Evolutionary conservation across 768 basidiomycete genomes (phyloP).

Genomic region (Mycena alexandri): DNA sequence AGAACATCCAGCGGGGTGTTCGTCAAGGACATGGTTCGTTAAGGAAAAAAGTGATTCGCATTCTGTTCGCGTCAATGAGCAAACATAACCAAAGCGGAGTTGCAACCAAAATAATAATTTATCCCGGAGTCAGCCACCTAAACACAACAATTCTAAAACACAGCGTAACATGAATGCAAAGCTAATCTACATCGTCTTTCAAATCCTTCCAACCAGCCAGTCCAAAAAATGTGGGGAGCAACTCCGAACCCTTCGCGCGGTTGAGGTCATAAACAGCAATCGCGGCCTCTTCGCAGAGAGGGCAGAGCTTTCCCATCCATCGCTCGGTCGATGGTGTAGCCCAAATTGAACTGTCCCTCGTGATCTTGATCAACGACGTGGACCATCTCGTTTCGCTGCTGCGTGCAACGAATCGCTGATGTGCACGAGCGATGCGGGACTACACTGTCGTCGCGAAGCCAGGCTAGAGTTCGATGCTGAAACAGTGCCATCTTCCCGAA

Average conservation of each 20-base stretch:
- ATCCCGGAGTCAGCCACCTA: neutral
- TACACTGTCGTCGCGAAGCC: conserved; percentile 13
- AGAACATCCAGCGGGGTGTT: too few species aligned
- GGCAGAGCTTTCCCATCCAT: conserved; percentile 10
- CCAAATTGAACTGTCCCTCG: conserved; percentile 16
- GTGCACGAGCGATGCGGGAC: conserved; percentile 2
- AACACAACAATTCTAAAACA: neutral
- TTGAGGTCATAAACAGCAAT: neutral
- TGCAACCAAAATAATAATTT: too few species aligned
- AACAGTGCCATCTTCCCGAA: conserved; percentile 19
- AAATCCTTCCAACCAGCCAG: conserved; percentile 22
- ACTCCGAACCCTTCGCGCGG: conserved; percentile 11
- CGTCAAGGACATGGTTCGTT: too few species aligned
- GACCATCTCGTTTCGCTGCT: conserved; percentile 14
- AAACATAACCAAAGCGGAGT: too few species aligned
- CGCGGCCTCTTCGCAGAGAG: conserved; percentile 12
- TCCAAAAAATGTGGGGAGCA: conserved; percentile 25
- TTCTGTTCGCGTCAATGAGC: too few species aligned
- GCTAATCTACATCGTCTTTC: conserved; percentile 17
- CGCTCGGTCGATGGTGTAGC: conserved; percentile 21
- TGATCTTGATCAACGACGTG: conserved; percentile 21
- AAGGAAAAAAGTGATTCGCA: too few species aligned
- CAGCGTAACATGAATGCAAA: neutral
- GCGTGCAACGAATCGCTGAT: neutral
- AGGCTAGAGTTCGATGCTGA: conserved; percentile 1